Conservation (phyloP, 176 grass and related monocot species). For the Eleusine coracana region DNA sequence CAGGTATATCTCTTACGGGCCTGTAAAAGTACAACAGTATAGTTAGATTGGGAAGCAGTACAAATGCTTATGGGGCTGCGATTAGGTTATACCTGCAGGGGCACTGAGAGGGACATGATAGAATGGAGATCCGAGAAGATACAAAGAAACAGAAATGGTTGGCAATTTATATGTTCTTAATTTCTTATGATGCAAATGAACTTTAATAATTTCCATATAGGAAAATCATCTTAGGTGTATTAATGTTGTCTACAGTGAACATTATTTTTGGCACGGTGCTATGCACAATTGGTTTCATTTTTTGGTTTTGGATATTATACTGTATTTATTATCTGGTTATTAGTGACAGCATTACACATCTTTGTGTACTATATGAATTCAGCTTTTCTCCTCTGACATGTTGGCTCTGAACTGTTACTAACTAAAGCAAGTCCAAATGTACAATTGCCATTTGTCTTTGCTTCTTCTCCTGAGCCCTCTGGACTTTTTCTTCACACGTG, state of each 20-base stretch:
- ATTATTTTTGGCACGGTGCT: neutral
- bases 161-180: neutral
- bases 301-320: neutral
- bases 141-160: neutral
- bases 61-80: constrained; percentile 28
- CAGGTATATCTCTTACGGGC: constrained; percentile 15
- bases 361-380: constrained; percentile 3
- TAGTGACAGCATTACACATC: neutral
- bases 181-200: neutral
- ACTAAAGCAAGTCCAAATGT: constrained; percentile 39
- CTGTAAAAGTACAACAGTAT: constrained; percentile 14
- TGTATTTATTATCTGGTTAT: constrained; percentile 12
- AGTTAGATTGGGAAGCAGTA: constrained; percentile 20
- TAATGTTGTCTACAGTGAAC: neutral
- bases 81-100: constrained; percentile 13
- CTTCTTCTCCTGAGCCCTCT: constrained; percentile 14
- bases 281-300: neutral
- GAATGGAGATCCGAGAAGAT: neutral
- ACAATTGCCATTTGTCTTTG: constrained; percentile 38
- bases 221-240: neutral
- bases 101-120: neutral
- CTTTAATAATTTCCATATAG: neutral
- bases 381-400: constrained; percentile 33
- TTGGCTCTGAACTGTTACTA: constrained; percentile 35
- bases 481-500: constrained; percentile 26